Base-by-base conservation (phyloP, 768 basidiomycete genomes). In the Rhodotorula babjevae region DNA sequence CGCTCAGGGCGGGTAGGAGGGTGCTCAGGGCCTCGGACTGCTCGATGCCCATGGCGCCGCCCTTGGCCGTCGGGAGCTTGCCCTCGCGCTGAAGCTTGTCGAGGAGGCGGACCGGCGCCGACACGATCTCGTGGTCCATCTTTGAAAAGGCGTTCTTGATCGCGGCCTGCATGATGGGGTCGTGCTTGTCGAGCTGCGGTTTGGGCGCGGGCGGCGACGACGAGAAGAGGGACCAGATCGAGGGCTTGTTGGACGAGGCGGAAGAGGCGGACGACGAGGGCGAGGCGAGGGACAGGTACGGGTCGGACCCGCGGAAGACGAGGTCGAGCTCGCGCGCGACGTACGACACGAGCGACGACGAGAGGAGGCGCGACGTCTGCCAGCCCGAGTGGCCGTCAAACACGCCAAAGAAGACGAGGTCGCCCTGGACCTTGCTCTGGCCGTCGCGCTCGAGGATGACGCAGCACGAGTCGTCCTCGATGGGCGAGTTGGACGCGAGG, bases 1-100 rank as follows among this genome's bases (percentile, higher is more conserved):
- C 95, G 86, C 79, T 89, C 62, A 95, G 82, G 9, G 93, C 94
- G 0, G 94, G 91, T 47, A 86, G 85, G 84, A 96, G 87, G n/a
- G 87, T 82, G 8, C 88, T 83, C 53, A 88, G 77, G 14, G 88
- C 88, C 72, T 71, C 71, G 10, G 44, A 53, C 31, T 76, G 68
- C 59, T 76, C 73, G n/a, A 91, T 83, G 25, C 89, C 89, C 78
- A 91, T 49, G 29, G 88, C 73, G 86, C 82, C 65, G 89, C 83
- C 80, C 58, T 80, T 80, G 58, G 36, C 11, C 27, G 53, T 84
- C 61, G 83, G 84, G 77, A 80, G 74, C 63, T 85, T 87, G 61
- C 71, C 74, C 61, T 72, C 74, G 47, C 64, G 84, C 78, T 47
- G 85, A 80, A 65, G 85, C 83, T 69, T 85, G 82, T 77, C 84